A percentile compares a stretch with the other conserved stretches of the same genome.
Conservation (phyloP, 495 filamentous ascomycete species). For the Neurospora tetraspora region DNA sequence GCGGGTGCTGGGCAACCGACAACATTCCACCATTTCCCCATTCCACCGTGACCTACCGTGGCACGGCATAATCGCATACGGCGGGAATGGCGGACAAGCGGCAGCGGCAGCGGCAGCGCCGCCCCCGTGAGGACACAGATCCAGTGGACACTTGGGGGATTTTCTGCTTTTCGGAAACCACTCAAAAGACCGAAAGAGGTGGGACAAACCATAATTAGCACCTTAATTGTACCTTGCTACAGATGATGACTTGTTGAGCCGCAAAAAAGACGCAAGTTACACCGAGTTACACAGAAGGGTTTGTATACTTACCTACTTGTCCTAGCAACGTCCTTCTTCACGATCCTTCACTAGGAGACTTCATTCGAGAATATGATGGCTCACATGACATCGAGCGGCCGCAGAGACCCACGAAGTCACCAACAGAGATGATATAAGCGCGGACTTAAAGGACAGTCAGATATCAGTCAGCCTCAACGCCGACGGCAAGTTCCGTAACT, state of each 20-base stretch:
- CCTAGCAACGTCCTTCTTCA: not conserved
- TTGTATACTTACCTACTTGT: not conserved
- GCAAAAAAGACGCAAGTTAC: not conserved
- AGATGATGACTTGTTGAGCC: not conserved
- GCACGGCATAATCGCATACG: not conserved
- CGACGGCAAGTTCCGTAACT: not conserved
- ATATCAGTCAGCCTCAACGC: not conserved
- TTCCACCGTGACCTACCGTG: not conserved
- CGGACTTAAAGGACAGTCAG: not conserved
- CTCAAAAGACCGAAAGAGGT: not conserved
- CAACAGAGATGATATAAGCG: not conserved
- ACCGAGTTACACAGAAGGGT: not conserved
- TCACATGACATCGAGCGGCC: too few species aligned
- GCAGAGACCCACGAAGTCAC: not conserved
- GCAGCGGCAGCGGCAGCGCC: not conserved
- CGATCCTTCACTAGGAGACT: not conserved
- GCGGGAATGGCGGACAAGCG: not conserved
- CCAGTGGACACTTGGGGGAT: not conserved
- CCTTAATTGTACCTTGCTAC: not conserved
- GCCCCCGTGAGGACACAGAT: not conserved
- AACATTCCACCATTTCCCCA: not conserved
- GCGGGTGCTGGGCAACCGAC: not conserved
- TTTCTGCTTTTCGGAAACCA: not conserved
- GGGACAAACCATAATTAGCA: not conserved
- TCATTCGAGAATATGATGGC: not conserved